Percentiles rank a stretch among this genome's conserved stretches.
Evolutionary conservation across 495 filamentous ascomycete genomes (phyloP).

Genomic region (Friedmanniomyces simplex): DNA sequence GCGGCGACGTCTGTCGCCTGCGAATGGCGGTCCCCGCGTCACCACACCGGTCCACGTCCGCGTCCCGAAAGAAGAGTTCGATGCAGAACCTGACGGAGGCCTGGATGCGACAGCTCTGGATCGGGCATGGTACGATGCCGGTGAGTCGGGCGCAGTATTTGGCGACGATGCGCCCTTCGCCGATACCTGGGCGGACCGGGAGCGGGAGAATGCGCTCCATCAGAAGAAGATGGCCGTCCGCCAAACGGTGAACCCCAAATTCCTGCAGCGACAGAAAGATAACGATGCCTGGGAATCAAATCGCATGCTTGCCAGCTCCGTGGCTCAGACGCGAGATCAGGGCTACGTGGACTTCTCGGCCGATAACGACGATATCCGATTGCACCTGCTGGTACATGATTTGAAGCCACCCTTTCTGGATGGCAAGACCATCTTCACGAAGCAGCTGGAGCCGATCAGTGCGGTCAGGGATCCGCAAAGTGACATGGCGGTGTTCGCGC

Average conservation of each 20-base stretch:
- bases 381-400: conserved; percentile 90
- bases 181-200: conserved; percentile 50
- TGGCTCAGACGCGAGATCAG: conserved; percentile 78
- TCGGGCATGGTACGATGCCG: conserved; percentile 69
- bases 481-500: conserved; percentile 97
- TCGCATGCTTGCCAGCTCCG: conserved; percentile 92
- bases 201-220: conserved; percentile 56
- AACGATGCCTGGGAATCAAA: conserved; percentile 98
- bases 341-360: conserved; percentile 67
- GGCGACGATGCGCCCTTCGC: conserved; percentile 69
- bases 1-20: conserved; percentile 2
- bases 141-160: conserved; percentile 66
- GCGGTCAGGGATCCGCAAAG: conserved; percentile 91
- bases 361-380: conserved; percentile 79
- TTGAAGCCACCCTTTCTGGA: conserved; percentile 92
- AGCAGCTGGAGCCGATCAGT: conserved; percentile 90
- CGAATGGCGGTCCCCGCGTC: neutral
- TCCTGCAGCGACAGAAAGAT: conserved; percentile 79
- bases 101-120: conserved; percentile 58
- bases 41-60: neutral
- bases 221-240: conserved; percentile 65
- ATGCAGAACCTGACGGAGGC: conserved; percentile 30
- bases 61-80: conserved; percentile 17
- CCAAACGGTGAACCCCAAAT: conserved; percentile 49
- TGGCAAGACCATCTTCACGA: conserved; percentile 90